These are phyloP conservation scores for Sisymbrium irio DNA, from an alignment of 345 rosid species.

Conservation along the genomic window DNA sequence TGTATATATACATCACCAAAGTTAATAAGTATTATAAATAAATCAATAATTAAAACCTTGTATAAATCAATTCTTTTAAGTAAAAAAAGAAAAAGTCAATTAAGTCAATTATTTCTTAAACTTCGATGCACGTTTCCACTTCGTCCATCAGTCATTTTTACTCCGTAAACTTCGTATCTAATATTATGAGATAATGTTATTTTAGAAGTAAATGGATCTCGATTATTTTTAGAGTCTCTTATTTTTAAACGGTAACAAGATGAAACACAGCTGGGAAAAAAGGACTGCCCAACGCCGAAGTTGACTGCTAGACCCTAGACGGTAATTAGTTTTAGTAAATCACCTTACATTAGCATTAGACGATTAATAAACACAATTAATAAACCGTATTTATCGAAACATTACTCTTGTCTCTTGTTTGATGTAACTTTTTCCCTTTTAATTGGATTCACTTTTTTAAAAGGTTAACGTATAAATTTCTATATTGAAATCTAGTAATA, in stretches of 20 bases:
- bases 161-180: neutral
- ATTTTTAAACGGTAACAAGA: neutral
- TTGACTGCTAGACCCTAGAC: slow-evolving; percentile 20
- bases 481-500: no score
- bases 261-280: slow-evolving; percentile 16
- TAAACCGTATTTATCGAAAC: neutral
- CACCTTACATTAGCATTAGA: neutral
- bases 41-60: neutral
- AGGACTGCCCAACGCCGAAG: slow-evolving; percentile 24
- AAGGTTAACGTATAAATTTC: neutral
- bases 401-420: neutral
- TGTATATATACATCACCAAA: neutral
- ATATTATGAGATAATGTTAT: neutral
- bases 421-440: neutral
- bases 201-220: slow-evolving; percentile 12
- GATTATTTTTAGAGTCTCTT: neutral
- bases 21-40: neutral
- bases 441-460: neutral
- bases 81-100: neutral
- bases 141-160: slow-evolving; percentile 21
- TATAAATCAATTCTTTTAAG: neutral
- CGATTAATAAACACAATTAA: neutral
- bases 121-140: slow-evolving; percentile 23
- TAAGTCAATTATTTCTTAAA: slow-evolving; percentile 15
- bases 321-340: slow-evolving; percentile 3